Evolutionary conservation across 352 stramenopile species (phyloP), one percentile per base, ranked within the genome.

Genomic region (Blastocystis sp.): DNA sequence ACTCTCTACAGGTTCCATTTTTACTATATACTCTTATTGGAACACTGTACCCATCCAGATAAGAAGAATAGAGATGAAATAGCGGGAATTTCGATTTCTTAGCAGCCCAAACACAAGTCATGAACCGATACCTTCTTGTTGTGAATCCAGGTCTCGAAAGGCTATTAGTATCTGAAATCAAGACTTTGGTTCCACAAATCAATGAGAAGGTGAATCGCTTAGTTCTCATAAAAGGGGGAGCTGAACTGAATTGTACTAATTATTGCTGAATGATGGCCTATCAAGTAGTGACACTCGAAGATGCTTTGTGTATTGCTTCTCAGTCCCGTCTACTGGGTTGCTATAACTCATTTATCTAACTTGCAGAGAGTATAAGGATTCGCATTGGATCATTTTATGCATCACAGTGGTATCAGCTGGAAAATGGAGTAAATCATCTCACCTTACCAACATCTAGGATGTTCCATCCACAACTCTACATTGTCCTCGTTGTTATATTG

Each of bases 401-500:
- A 30, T 64, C 70, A 5, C 22, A 81, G 27, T 81, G 70, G 70
- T 81, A 81, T 81, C 44, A 81, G 44, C 24, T 81, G 24, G 70
- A 81, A 51, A 81, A 81, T 37, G 40, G 40, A 42, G 37, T 81
- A 17, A 81, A 81, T 81, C 70, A 81, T 33, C 70, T 81, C 19
- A 7, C 42, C 27, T 22, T 81, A 17, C 44, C 70, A 5, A 64
- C 24, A 27, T 27, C 24, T 59, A 54, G 37, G 0, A 19, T 17
- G 37, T 78, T 51, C 13, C 17, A 11, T 13, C 24, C 66, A 6
- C n/a, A 30, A 37, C 19, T 58, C 27, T 27, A 35, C 5, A 35
- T 57, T n/a, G 27, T 56, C 19, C 17, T 78, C 24, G 17, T n/a
- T 57, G 11, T 56, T 78, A 19, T 24, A 59, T 57, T 51, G 0